Base-by-base conservation (phyloP, 768 basidiomycete genomes). In the Dacryopinax primogenitus region DNA sequence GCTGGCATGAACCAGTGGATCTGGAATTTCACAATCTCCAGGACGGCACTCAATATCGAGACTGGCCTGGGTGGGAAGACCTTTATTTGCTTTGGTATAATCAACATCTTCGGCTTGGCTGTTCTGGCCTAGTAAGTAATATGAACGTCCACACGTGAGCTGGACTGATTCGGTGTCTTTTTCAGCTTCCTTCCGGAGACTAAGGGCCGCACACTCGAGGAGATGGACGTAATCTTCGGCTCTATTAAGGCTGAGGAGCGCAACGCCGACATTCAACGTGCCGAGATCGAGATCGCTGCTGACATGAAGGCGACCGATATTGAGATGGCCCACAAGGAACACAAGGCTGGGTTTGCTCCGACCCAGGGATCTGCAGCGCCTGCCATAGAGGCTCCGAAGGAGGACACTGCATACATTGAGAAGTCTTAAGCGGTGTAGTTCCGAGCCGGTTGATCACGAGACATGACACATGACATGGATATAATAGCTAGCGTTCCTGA, bases 201-300 rank as follows among this genome's bases (percentile, higher is more conserved):
- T 26, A 78, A 77, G 70, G 77, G 77, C 64, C 76, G 74, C 68
- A 69, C 68, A 63, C 69, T 83, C 63, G 81, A 83, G 67, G 81
- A 82, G 69, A 82, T 82, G 81, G 81, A 82, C 69, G 72, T 82
- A 69, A 73, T 83, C 65, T 83, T 83, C 67, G 88, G 87, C 3
- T 67, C 85, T 0, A 79, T 88, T 34, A 76, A 77, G 18, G 76
- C 74, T 11, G 84, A 84, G 66, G 69, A 81, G 64, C 83, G 86
- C 61, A 76, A 78, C 44, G 79, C 76, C 0, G 78, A 83, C 65
- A 58, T 58, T 30, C 13, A 58, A 7, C 51, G 51, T 58, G 51
- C 51, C 6, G 51, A 58, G 51, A 26, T 58, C 26, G 51, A 58
- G 51, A 58, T 58, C 51, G 51, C 51, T 2, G 51, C 51, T 21